Percentiles rank a stretch among this genome's conserved stretches.
These are phyloP conservation scores for Ceratocystis diversiconidia DNA, from an alignment of 2,329 filamentous ascomycete genomes.

Conservation along the genomic window DNA sequence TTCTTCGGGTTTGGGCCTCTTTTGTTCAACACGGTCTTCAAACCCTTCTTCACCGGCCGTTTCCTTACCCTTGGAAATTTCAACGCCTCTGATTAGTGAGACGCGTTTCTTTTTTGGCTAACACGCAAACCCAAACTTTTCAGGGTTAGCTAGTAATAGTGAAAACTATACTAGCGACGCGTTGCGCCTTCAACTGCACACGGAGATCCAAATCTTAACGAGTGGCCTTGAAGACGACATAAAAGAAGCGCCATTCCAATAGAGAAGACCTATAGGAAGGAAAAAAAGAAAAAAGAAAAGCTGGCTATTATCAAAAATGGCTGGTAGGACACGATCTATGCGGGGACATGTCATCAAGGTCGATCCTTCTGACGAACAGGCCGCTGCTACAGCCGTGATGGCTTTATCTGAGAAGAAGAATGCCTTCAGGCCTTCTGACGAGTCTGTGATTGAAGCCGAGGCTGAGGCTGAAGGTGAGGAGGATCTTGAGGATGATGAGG, in stretches of 20 bases:
- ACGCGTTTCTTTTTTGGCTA: conserved; percentile 15
- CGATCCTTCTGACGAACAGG: conserved; percentile 15
- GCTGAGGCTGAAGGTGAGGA: not conserved
- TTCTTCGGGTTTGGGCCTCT: conserved; percentile 14
- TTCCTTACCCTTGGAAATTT: conserved; percentile 17
- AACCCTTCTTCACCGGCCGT: conserved; percentile 12
- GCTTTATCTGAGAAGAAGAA: conserved; percentile 15
- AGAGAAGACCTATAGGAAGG: not conserved
- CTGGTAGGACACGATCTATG: conserved; percentile 16
- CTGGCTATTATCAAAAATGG: conserved; percentile 1
- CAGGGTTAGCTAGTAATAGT: not conserved
- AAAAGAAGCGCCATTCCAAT: not conserved
- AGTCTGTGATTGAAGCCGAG: not conserved
- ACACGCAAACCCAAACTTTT: not conserved
- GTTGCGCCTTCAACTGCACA: too few species aligned
- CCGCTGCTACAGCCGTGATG: conserved; percentile 17
- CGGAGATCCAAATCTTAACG: too few species aligned
- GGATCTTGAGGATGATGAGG: conserved; percentile 8
- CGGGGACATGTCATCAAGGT: conserved; percentile 9
- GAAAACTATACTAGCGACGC: too few species aligned
- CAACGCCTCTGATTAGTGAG: conserved; percentile 9
- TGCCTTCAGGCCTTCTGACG: not conserved
- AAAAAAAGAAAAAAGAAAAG: not conserved
- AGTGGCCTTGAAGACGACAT: not conserved
- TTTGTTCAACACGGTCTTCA: not conserved